Evolutionary conservation across 768 basidiomycete species (phyloP), one percentile per base, ranked within the genome.

Genomic region (Cubamyces sp.): DNA sequence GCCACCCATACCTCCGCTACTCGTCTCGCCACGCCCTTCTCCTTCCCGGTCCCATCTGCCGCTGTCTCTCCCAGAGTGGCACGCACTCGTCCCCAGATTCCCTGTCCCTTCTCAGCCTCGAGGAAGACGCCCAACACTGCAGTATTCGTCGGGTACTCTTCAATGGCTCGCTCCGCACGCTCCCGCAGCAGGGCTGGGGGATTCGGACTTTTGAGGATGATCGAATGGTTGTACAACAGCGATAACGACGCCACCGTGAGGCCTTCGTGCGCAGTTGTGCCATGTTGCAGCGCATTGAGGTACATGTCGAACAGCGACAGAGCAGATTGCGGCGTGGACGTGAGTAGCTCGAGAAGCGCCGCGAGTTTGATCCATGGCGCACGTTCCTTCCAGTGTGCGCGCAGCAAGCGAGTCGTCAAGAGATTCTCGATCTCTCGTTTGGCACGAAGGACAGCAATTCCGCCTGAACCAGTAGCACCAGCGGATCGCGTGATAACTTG

Each of bases 1-100:
- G 86, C 84, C 1, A 91, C 77, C 91, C 92, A 94, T 0, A 91
- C 83, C 66, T 94, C 90, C 64, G 83, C 79, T 3, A 83, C 74
- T 57, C 87, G 76, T 69, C 89, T 77, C 42, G 79, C 73, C 15
- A 92, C 76, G 57, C 79, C 81, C 71, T 89, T 91, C 59, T 80
- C 77, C 56, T 73, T 75, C 9, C 69, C 74, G 11, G 73, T 75
- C 28, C 75, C 79, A 19, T 71, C 67, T 7, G 48, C 64, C n/a
- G 62, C 59, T 6, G 60, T 69, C 55, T 84, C 84, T 0, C 87
- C 84, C 37, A 90, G 67, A 54, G 84, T 78, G 16, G 76, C 73
- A 61, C 87, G 75, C 34, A 92, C 84, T 25, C 84, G 79, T 6
- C 91, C 91, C 91, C 92, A 92, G 23, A 90, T 79, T 0, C 88